Evolutionary conservation across 371 early-diverging fungal species (phyloP), one percentile per base, ranked within the genome.

Genomic region (Lichtheimia hyalospora): DNA sequence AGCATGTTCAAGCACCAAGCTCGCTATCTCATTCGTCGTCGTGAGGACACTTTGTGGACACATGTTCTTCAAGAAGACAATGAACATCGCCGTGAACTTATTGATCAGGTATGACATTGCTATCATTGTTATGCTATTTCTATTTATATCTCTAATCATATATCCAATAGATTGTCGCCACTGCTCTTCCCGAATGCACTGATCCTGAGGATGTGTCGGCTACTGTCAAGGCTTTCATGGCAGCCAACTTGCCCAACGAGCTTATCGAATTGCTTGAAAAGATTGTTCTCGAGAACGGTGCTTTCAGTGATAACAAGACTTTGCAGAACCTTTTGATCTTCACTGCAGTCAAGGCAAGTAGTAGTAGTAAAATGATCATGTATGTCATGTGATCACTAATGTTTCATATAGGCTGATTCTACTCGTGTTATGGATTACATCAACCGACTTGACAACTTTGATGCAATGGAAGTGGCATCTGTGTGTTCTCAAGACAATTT

Each of bases 1-100:
- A 83, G 90, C 44, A 97, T 98, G 98, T 97, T 95, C 81, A 98
- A 98, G 84, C 97, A 97, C 68, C 97, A 96, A 83, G 92, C 98
- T 5, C 91, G 96, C 57, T 97, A 98, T 63, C 81, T 98, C 40
- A 92, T 97, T 54, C 89, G 87, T 60, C 86, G 97, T 25, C 91
- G 95, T 43, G 95, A 96, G 68, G 74, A 80, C 15, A 82, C 82
- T 21, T 77, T 98, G 54, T 98, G 97, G 97, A 81, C 82, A 41
- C 81, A 78, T 70, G 97, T 92, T 1, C 76, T 98, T 56, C 84
- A 82, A 58, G 81, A 86, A 48, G 84, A 83, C 63, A 95, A 95
- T 62, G 84, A 89, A 40, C 88, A 90, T 79, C 88, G 95, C n/a
- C 87, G 95, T 51, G 83, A 88, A 58, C 74, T 98, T 57, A 87